Base-by-base conservation (phyloP, 768 basidiomycete genomes). In the Cyclocybe cylindracea region DNA sequence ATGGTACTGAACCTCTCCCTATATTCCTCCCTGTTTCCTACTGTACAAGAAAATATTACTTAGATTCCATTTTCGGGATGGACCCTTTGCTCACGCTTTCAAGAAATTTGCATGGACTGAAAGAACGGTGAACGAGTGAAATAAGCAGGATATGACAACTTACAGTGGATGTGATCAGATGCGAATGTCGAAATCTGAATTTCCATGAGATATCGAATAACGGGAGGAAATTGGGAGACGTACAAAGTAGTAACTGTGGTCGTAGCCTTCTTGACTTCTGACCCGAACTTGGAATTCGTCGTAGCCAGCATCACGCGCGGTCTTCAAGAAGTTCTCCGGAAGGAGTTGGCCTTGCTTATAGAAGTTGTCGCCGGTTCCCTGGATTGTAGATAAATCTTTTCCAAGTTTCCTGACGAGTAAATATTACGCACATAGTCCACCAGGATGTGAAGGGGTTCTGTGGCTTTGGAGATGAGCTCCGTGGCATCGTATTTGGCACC, bases 161-260 rank as follows among this genome's bases (percentile, higher is more conserved):
- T 56, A 91, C 91, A 98, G 46, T 86, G 87, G 57, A 98, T 78
- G 62, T 99, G 96, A 59, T 94, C 94, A 9, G 86, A 76, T 13
- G 85, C 87, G 63, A 96, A 96, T 2, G 91, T 94, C 1, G 94
- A 93, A 39, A 97, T 87, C 92, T 94, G 51, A 13, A 46, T 36
- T 35, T 24, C 35, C 33, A 13, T 40, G 10, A 50, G 38, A 13
- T 37, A 39, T 38, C 2, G 11, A 31, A 19, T 10, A 55, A 42
- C 9, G 7, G 33, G 5, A 31, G 32, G 14, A 14, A 18, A 31
- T 40, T 39, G 37, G 41, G n/a, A 10, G 13, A 60, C 77, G 59
- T 64, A 77, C 93, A 63, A 96, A 97, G 70, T 86, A 95, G 66
- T 95, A 95, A 46, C 85, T 85, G 64, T 94, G 90, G 61, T 95